Base-by-base conservation (phyloP, 495 filamentous ascomycete species). In the Durotheca rogersii region DNA sequence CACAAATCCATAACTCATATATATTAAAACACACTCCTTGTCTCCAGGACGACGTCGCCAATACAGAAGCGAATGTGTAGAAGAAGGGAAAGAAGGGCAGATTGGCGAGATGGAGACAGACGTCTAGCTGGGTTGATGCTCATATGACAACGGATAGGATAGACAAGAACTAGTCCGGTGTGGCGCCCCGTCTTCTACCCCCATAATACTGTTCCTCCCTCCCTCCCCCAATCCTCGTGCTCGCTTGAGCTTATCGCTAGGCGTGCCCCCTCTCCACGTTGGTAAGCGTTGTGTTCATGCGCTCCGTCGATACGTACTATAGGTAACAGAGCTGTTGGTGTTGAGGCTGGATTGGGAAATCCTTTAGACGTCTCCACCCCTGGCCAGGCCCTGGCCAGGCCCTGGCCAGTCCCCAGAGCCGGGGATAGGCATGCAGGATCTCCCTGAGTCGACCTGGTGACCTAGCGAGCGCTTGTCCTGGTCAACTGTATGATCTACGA, bases 401-500 rank as follows among this genome's bases (percentile, higher is more conserved):
- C 53, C 58, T 27, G 30, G 42, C 19, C 49, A 25, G 19, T 30
- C 17, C 27, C 14, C 33, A 21, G 21, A 49, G 38, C 18, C 30
- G 29, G 18, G 25, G 27, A 20, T 42, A 47, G 43, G 37, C 31
- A 42, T 54, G 45, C 53, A 11, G 42, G 50, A 56, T 64, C 47
- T 51, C 35, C 53, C 4, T 47, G 36, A 49, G 51, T 48, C 49
- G 34, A 42, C 36, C 47, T 33, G 25, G 53, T 36, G 34, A 47
- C 49, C 46, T 35, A 37, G 18, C 33, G 44, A 31, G 32, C 38
- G n/a, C n/a, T n/a, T 17, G 27, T 29, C 36, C 47, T 33, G 47
- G 61, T 52, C 41, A 47, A 45, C 38, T 61, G 61, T 64, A 33
- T 64, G 61, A 64, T 64, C 61, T 64, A 32, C 61, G n/a, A 47